A percentile compares a stretch with the other conserved stretches of the same genome.
These are phyloP conservation scores for Yamadazyma paraphyllophila DNA, from an alignment of 805 yeast genomes.

Conservation along the genomic window DNA sequence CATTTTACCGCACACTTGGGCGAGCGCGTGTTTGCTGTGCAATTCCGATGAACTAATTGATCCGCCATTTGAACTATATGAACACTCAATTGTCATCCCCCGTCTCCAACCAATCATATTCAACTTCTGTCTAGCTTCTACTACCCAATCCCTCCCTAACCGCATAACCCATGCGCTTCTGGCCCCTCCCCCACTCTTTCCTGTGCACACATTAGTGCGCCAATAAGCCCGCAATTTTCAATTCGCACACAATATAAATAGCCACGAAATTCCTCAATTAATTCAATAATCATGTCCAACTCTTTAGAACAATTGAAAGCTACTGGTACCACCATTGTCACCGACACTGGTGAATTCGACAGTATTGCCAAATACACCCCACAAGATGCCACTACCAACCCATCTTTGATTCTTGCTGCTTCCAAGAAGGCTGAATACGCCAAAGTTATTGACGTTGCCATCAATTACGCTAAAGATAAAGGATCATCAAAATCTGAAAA, in stretches of 20 bases:
- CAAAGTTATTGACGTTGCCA: constrained; percentile 84
- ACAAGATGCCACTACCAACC: constrained; percentile 99
- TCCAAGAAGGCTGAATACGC: constrained; percentile 88
- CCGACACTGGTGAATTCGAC: constrained; percentile 99
- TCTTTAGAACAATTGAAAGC: constrained; percentile 92
- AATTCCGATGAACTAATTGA: too few relatives aligned
- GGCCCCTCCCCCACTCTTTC: background rate
- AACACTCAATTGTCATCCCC: too few relatives aligned
- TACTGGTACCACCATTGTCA: constrained; percentile 93
- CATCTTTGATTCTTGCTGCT: constrained; percentile 95
- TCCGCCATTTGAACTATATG: too few relatives aligned
- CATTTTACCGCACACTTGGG: too few relatives aligned
- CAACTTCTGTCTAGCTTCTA: background rate
- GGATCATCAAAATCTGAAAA: constrained; percentile 56
- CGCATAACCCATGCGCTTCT: background rate
- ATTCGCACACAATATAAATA: constrained; percentile 5
- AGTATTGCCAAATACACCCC: constrained; percentile 97
- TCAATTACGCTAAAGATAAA: constrained; percentile 71
- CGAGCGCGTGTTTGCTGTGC: too few relatives aligned
- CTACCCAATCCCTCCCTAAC: background rate
- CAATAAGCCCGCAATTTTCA: background rate
- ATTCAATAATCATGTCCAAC: constrained; percentile 23
- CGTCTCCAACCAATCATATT: background rate
- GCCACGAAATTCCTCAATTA: constrained; percentile 1
- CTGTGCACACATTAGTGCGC: constrained; percentile 1